Evolutionary conservation across 2,329 filamentous ascomycete species (phyloP).

Genomic region (Fusarium torreyae): DNA sequence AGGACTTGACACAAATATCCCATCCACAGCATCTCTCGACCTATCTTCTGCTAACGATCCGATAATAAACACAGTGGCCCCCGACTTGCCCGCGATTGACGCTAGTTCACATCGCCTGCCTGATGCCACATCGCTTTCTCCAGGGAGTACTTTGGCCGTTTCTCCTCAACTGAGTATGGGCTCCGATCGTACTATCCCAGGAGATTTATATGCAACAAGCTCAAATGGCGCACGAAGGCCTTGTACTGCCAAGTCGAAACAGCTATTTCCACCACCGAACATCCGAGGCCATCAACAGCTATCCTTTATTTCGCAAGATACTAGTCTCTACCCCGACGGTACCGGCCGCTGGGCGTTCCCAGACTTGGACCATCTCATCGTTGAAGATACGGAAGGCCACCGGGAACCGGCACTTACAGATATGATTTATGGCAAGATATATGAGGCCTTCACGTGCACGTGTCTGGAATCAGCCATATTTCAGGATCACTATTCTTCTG

Average conservation of each 20-base stretch:
- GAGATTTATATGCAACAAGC: slow-evolving; percentile 40
- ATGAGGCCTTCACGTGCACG: slow-evolving; percentile 3
- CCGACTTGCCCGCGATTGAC: background rate
- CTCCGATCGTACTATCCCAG: slow-evolving; percentile 8
- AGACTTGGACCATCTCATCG: background rate
- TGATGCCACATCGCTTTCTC: slow-evolving; percentile 4
- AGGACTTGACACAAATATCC: background rate
- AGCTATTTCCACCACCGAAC: background rate
- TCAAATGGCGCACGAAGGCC: slow-evolving; percentile 38
- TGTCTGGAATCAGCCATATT: slow-evolving; percentile 27
- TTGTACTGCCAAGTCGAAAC: slow-evolving; percentile 34
- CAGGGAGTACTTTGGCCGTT: background rate
- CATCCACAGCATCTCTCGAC: background rate
- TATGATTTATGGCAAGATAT: slow-evolving; percentile 23
- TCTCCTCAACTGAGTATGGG: slow-evolving; percentile 16
- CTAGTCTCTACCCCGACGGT: background rate
- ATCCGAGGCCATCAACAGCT: background rate
- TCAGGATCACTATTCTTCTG: background rate
- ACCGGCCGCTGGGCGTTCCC: background rate
- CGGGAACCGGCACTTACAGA: background rate
- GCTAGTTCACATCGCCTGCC: background rate
- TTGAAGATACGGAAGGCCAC: background rate
- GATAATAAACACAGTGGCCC: background rate
- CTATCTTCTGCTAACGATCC: background rate
- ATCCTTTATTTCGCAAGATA: background rate